Conservation (phyloP, 2,329 filamentous ascomycete species). For the Penicillium sp. region DNA sequence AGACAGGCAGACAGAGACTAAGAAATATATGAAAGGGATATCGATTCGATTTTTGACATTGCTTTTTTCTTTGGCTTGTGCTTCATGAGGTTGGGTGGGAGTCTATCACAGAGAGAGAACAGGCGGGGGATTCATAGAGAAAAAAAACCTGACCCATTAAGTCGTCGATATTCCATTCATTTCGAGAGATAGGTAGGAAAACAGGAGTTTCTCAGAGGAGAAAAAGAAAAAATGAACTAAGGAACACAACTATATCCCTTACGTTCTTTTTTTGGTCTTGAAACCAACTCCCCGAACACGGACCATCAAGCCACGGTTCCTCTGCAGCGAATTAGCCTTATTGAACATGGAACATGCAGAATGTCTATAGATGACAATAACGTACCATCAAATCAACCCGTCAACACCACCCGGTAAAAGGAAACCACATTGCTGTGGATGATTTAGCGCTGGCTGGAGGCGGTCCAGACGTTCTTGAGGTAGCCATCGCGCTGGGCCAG, state of each 20-base stretch:
- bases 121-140: conserved; percentile 14
- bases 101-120: conserved; percentile 18
- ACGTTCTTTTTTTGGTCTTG: conserved; percentile 16
- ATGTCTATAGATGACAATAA: not conserved
- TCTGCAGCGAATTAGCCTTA: conserved; percentile 6
- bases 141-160: conserved; percentile 21
- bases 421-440: conserved; percentile 17
- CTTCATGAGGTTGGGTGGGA: conserved; percentile 9
- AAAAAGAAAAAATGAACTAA: conserved; percentile 18
- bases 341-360: not conserved
- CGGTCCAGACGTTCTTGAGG: conserved; percentile 95
- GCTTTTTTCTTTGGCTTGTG: conserved; percentile 11
- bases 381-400: conserved; percentile 29
- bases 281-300: conserved; percentile 24
- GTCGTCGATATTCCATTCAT: conserved; percentile 29
- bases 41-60: conserved; percentile 15
- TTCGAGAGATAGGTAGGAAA: conserved; percentile 29
- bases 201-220: conserved; percentile 19
- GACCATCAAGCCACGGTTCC: conserved; percentile 25
- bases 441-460: conserved; percentile 54
- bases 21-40: not conserved
- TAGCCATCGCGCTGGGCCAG: conserved; percentile 94
- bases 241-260: conserved; percentile 18
- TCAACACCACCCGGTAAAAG: conserved; percentile 29
- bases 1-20: not conserved